A percentile compares a stretch with the other conserved stretches of the same genome.
phyloP scores from a whole-genome alignment of 805 yeast genomes.

The Zygosaccharomyces bailii region DNA sequence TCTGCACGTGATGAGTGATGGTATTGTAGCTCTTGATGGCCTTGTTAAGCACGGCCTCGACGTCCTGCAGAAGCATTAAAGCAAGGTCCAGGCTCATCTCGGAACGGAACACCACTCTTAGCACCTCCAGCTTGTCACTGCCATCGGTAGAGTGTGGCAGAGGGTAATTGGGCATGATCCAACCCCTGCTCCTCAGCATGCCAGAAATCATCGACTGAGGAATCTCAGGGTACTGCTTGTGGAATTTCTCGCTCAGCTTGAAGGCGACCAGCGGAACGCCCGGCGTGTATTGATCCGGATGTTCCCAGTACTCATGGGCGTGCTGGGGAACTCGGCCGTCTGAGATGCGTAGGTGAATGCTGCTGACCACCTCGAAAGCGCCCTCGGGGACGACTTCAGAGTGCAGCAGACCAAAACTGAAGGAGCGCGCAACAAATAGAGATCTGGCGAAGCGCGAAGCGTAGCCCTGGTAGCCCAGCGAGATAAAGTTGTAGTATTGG shows the following conservation, averaged over 20 bases:
- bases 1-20: slow-evolving; percentile 8
- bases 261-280: slow-evolving; percentile 92
- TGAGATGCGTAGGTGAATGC: slow-evolving; percentile 63
- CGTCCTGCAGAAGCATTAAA: slow-evolving; percentile 34
- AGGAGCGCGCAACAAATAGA: slow-evolving; percentile 67
- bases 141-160: slow-evolving; percentile 51
- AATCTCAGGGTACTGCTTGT: slow-evolving; percentile 63
- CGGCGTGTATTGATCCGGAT: slow-evolving; percentile 52
- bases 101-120: slow-evolving; percentile 79
- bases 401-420: slow-evolving; percentile 42
- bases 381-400: slow-evolving; percentile 58
- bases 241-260: slow-evolving; percentile 60
- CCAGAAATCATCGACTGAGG: slow-evolving; percentile 77
- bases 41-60: slow-evolving; percentile 22
- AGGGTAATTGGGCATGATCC: slow-evolving; percentile 87
- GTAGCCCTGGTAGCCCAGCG: slow-evolving; percentile 72
- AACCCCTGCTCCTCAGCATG: slow-evolving; percentile 72
- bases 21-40: slow-evolving; percentile 22
- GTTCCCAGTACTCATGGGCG: slow-evolving; percentile 28
- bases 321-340: slow-evolving; percentile 20
- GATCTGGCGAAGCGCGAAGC: slow-evolving; percentile 56
- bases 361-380: slow-evolving; percentile 69
- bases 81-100: slow-evolving; percentile 47
- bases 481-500: slow-evolving; percentile 78
- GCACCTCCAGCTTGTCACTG: slow-evolving; percentile 60